Conservation (phyloP, 176 grass and related monocot species). For the Areca catechu region DNA sequence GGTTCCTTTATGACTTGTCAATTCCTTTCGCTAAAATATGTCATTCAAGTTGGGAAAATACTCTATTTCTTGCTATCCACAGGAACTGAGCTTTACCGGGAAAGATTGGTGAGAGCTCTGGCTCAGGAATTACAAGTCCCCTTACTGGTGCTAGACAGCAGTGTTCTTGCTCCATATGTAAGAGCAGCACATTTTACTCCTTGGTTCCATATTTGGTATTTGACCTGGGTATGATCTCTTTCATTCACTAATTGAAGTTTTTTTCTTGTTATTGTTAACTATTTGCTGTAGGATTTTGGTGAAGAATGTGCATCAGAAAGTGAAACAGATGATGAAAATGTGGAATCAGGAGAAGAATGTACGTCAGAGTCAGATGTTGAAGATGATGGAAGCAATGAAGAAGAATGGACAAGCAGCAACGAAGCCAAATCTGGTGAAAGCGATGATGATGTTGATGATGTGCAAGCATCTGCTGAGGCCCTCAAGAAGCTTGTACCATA, state of each 20-base stretch:
- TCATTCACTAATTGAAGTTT: conserved; percentile 3
- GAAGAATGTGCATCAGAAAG: conserved; percentile 54
- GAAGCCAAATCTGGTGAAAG: conserved; percentile 63
- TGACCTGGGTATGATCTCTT: no score
- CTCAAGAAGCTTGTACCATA: conserved; percentile 61
- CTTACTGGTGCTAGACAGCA: conserved; percentile 78
- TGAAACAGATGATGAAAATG: conserved; percentile 60
- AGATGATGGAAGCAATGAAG: conserved; percentile 35
- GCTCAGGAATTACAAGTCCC: conserved; percentile 75
- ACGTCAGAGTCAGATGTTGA: conserved; percentile 65
- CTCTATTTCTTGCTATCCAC: conserved; percentile 11
- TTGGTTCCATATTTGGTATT: not conserved
- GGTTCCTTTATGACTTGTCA: no score
- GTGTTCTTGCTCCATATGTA: conserved; percentile 78
- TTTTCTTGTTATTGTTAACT: not conserved
- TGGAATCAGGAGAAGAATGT: conserved; percentile 57
- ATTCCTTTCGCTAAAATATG: no score
- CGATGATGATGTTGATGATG: conserved; percentile 51
- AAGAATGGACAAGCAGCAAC: conserved; percentile 68
- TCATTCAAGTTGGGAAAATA: conserved; percentile 2
- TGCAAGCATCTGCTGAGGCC: conserved; percentile 41
- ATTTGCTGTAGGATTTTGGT: conserved; percentile 43
- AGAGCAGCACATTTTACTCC: conserved; percentile 26
- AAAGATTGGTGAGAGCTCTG: conserved; percentile 81
- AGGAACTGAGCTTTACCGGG: conserved; percentile 97